These are phyloP conservation scores for Hypomyces rosellus DNA, from an alignment of 2,329 filamentous ascomycete genomes.

Conservation along the genomic window DNA sequence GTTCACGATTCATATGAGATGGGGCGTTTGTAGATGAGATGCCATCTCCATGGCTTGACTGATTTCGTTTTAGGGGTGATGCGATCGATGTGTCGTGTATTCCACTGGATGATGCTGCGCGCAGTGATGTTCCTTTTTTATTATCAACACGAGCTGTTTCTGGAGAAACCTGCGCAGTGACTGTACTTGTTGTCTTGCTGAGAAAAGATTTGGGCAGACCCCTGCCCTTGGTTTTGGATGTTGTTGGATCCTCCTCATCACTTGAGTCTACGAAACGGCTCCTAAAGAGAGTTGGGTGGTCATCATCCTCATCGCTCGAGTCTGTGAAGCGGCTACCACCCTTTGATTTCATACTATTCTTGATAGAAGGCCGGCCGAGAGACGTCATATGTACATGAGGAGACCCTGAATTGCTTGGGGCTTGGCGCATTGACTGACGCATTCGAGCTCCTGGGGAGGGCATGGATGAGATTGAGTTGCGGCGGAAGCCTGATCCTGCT, in stretches of 20 bases:
- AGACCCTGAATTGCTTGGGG: constrained; percentile 23
- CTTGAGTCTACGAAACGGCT: constrained; percentile 13
- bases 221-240: constrained; percentile 17
- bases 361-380: constrained; percentile 33
- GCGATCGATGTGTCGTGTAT: too few species aligned
- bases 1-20: too few species aligned
- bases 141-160: too few species aligned
- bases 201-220: constrained; percentile 22
- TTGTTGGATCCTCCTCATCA: constrained; percentile 15
- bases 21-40: too few species aligned
- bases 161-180: too few species aligned
- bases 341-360: constrained; percentile 40
- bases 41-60: too few species aligned
- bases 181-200: too few species aligned
- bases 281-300: constrained; percentile 9
- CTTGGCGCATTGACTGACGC: constrained; percentile 40
- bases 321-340: constrained; percentile 60
- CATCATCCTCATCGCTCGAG: constrained; percentile 55
- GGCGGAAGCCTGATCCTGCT: constrained; percentile 46
- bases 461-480: constrained; percentile 33
- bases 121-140: too few species aligned
- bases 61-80: too few species aligned
- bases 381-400: constrained; percentile 35
- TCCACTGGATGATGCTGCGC: too few species aligned
- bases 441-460: constrained; percentile 30